phyloP scores from a whole-genome alignment of 768 basidiomycete species.

The Tulasnella sp. region DNA sequence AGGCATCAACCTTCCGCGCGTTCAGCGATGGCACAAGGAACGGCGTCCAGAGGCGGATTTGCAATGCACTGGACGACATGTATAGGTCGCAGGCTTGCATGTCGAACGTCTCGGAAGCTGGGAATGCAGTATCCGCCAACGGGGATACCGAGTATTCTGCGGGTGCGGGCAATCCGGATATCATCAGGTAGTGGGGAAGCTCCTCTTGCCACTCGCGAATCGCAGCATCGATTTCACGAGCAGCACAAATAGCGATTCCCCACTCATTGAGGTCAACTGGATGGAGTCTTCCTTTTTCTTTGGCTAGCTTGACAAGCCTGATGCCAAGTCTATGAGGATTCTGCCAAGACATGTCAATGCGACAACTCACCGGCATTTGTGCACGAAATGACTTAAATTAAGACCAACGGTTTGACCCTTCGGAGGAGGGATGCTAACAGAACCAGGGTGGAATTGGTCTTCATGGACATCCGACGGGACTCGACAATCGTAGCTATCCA shows the following conservation, averaged over 20 bases:
- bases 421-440: conserved; percentile 31
- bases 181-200: neutral
- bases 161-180: neutral
- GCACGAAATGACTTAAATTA: conserved; percentile 38
- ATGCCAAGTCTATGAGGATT: no score
- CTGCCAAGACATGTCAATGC: no score
- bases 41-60: conserved; percentile 53
- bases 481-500: conserved; percentile 41
- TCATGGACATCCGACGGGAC: conserved; percentile 47
- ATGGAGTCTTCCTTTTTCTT: conserved; percentile 37
- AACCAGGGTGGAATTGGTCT: conserved; percentile 36
- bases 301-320: conserved; percentile 44
- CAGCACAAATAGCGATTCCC: conserved; percentile 47
- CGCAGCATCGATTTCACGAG: conserved; percentile 43
- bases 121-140: no score
- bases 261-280: conserved; percentile 28
- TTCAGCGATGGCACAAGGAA: conserved; percentile 36
- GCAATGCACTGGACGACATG: conserved; percentile 45
- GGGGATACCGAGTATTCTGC: no score
- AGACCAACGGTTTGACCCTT: neutral
- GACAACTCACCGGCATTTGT: conserved; percentile 48
- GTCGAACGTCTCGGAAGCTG: conserved; percentile 29
- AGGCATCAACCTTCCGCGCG: neutral
- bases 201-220: conserved; percentile 39
- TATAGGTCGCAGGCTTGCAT: conserved; percentile 47